Percentiles rank a stretch among this genome's conserved stretches.
Conservation (phyloP, 768 basidiomycete genomes). For the Psilocybe tampanensis region DNA sequence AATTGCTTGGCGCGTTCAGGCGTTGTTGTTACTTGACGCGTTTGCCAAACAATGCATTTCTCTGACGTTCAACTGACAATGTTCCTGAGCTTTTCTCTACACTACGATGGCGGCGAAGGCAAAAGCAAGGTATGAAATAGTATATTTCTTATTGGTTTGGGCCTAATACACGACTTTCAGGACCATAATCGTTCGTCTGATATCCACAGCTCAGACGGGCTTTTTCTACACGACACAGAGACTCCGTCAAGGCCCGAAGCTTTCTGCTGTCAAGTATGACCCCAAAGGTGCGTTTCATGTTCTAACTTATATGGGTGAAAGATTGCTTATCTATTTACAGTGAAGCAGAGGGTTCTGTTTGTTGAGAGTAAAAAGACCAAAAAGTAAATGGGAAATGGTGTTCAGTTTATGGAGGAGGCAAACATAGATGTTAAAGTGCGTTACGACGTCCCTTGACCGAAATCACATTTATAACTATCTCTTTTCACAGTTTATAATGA, state of each 20-base stretch:
- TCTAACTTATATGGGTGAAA: neutral
- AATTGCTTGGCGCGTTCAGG: neutral
- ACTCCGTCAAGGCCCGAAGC: constrained; percentile 69
- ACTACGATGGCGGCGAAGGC: constrained; percentile 59
- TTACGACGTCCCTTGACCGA: neutral
- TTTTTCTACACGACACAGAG: constrained; percentile 89
- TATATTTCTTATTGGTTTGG: neutral
- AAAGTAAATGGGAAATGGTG: constrained; percentile 35
- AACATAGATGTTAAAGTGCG: neutral
- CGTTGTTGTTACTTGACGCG: neutral
- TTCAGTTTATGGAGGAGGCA: neutral
- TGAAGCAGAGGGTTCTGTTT: constrained; percentile 73
- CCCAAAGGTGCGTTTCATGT: constrained; percentile 62
- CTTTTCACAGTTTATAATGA: neutral
- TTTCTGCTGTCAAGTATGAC: constrained; percentile 93
- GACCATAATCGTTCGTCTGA: constrained; percentile 83
- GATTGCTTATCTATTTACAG: constrained; percentile 32
- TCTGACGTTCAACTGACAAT: neutral
- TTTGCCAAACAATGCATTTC: constrained; percentile 11
- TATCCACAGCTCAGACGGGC: constrained; percentile 91
- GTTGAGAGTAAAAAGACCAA: constrained; percentile 79
- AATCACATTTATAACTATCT: neutral
- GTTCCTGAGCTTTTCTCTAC: neutral
- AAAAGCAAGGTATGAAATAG: constrained; percentile 54
- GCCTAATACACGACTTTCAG: constrained; percentile 37